phyloP scores from a whole-genome alignment of 1,139 yeast genomes.

The Meyerozyma carpophila region DNA sequence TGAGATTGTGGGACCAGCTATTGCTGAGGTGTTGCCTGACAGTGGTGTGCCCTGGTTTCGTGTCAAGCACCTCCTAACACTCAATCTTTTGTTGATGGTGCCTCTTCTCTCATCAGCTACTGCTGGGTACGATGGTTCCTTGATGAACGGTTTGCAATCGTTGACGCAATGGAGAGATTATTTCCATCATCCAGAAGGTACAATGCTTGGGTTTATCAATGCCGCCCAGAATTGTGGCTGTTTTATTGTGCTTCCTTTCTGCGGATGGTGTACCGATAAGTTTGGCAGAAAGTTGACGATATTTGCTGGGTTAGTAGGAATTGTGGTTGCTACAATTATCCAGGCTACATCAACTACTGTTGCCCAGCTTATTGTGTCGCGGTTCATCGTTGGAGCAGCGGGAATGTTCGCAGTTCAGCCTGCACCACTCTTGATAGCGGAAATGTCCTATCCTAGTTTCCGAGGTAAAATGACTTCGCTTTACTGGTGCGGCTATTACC shows the following conservation, averaged over 20 bases:
- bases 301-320: slow-evolving; percentile 31
- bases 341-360: slow-evolving; percentile 21
- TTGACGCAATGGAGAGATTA: slow-evolving; percentile 11
- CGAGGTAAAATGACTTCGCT: slow-evolving; percentile 15
- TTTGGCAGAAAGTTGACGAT: slow-evolving; percentile 44
- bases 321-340: slow-evolving; percentile 40
- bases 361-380: slow-evolving; percentile 22
- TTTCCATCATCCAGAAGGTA: neutral
- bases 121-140: slow-evolving; percentile 16
- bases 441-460: slow-evolving; percentile 24
- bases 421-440: slow-evolving; percentile 38
- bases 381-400: slow-evolving; percentile 34
- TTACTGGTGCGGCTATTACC: slow-evolving; percentile 2
- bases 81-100: neutral
- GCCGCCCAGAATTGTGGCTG: slow-evolving; percentile 3
- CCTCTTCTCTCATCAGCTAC: slow-evolving; percentile 1
- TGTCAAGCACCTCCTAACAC: neutral
- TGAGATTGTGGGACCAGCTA: slow-evolving; percentile 1
- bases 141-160: slow-evolving; percentile 19
- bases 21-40: slow-evolving; percentile 1
- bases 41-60: neutral
- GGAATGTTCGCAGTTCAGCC: slow-evolving; percentile 2
- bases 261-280: slow-evolving; percentile 32
- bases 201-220: neutral
- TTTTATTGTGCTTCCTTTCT: slow-evolving; percentile 20